Percentiles rank a stretch among this genome's conserved stretches.
Evolutionary conservation across 306 rosid species (phyloP).

Genomic region (Vachellia pachyceras): DNA sequence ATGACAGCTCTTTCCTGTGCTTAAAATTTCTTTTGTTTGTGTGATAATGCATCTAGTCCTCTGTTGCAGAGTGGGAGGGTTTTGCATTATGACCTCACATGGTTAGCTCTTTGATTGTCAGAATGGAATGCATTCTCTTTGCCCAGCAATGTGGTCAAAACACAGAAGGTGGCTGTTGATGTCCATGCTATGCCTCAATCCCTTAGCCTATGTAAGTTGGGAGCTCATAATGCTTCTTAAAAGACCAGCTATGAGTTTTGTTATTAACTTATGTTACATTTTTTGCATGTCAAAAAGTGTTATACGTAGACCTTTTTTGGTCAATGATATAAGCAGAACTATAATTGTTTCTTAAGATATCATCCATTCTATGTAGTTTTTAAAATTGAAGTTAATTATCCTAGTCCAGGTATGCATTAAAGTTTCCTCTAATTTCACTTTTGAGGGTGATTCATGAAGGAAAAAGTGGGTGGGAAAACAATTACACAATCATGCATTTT

Average conservation of each 20-base stretch:
- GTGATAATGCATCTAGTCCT: conserved; percentile 30
- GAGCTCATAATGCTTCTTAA: conserved; percentile 32
- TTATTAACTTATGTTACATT: neutral
- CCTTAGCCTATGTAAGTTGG: conserved; percentile 90
- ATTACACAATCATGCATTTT: neutral
- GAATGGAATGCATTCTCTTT: conserved; percentile 97
- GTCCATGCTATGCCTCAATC: conserved; percentile 96
- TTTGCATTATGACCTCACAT: conserved; percentile 28
- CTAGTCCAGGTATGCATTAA: neutral
- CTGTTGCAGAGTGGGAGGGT: neutral
- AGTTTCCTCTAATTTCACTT: neutral
- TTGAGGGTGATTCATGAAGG: neutral
- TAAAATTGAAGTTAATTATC: neutral
- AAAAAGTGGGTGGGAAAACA: neutral
- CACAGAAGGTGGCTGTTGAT: conserved; percentile 96
- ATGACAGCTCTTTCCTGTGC: neutral
- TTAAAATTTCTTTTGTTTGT: conserved; percentile 11
- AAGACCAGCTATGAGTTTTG: conserved; percentile 18
- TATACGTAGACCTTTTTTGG: neutral
- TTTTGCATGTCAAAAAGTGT: conserved; percentile 14
- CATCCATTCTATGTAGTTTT: neutral
- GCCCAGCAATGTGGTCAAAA: conserved; percentile 99
- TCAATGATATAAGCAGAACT: conserved; percentile 15
- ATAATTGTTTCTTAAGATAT: neutral
- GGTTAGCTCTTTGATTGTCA: conserved; percentile 44